Evolutionary conservation across 202 grass and related monocot species (phyloP), one percentile per base, ranked within the genome.

Genomic region (Saccharum hybrid): DNA sequence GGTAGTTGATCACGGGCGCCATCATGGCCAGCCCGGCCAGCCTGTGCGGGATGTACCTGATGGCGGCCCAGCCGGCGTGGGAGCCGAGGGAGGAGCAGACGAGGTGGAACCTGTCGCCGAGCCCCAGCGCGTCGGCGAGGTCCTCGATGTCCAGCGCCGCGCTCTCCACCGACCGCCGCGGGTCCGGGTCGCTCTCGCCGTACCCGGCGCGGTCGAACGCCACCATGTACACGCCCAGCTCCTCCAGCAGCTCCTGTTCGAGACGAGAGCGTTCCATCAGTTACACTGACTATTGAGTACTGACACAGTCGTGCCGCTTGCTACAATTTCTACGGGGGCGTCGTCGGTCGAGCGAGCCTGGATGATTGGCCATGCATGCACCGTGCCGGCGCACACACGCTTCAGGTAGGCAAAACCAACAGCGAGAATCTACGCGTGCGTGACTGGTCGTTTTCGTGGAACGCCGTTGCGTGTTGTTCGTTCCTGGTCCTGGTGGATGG

Each of bases 131-230:
- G 85, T 98, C 96, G 2, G 92, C 96, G 30, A 98, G 92, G 83
- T 95, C 92, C 67, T 76, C 66, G 46, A 98, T 59, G 78, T 98
- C 96, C 16, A 23, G 60, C 52, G 83, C 92, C 28, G 89, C 87
- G 82, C 90, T 95, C 81, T 5, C 8, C 19, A 85, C 42, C 54
- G 96, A 90, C 48, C 96, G 89, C 8, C 66, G 72, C 15, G 83
- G 85, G 70, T 98, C 86, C 9, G 92, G 95, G 84, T 95, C 90
- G 84, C 95, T 98, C 85, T 98, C 95, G 28, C 90, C 95, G 60
- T 90, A 94, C 11, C 95, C 95, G 14, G 95, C 92, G 33, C 96
- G 85, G 75, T 98, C 96, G 61, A 93, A 98, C 56, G 87, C 81
- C 49, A 98, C 92, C 73, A 98, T 92, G 85, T 93, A 92, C 14